Conservation (phyloP, 202 grass and related monocot species). For the Musa balbisiana region DNA sequence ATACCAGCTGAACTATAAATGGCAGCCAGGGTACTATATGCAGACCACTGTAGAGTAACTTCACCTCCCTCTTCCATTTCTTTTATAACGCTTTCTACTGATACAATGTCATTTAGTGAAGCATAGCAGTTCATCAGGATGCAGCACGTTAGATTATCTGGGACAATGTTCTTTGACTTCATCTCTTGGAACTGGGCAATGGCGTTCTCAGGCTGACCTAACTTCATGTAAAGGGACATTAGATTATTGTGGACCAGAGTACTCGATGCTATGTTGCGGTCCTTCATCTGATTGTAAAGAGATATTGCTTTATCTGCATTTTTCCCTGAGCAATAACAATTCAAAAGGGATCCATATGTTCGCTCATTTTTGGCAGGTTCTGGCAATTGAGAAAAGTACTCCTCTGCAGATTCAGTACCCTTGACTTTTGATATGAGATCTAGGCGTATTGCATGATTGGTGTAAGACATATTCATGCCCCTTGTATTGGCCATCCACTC, state of each 20-base stretch:
- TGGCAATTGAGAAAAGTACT: constrained; percentile 55
- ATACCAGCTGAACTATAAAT: constrained; percentile 52
- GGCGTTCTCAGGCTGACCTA: constrained; percentile 47
- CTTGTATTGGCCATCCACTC: constrained; percentile 65
- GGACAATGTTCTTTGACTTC: constrained; percentile 53
- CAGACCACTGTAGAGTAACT: constrained; percentile 43
- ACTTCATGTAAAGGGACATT: constrained; percentile 54
- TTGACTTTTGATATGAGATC: constrained; percentile 52
- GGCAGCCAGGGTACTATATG: constrained; percentile 58
- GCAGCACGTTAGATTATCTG: constrained; percentile 48
- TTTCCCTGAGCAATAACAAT: constrained; percentile 41
- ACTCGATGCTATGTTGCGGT: constrained; percentile 24
- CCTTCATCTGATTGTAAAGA: constrained; percentile 45
- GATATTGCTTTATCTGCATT: constrained; percentile 47
- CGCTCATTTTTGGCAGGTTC: constrained; percentile 41
- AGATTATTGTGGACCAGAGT: constrained; percentile 49
- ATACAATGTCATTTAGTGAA: constrained; percentile 40
- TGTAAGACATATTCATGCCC: constrained; percentile 49
- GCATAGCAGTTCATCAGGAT: constrained; percentile 60
- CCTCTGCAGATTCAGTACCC: constrained; percentile 51
- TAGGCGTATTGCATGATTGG: constrained; percentile 63
- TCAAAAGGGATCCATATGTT: constrained; percentile 62
- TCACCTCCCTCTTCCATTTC: constrained; percentile 38
- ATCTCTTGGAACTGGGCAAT: constrained; percentile 42
- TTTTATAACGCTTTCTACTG: constrained; percentile 51